Percentiles rank a stretch among this genome's conserved stretches.
These are phyloP conservation scores for Suillus ampliporus DNA, from an alignment of 768 basidiomycete species.

Conservation along the genomic window DNA sequence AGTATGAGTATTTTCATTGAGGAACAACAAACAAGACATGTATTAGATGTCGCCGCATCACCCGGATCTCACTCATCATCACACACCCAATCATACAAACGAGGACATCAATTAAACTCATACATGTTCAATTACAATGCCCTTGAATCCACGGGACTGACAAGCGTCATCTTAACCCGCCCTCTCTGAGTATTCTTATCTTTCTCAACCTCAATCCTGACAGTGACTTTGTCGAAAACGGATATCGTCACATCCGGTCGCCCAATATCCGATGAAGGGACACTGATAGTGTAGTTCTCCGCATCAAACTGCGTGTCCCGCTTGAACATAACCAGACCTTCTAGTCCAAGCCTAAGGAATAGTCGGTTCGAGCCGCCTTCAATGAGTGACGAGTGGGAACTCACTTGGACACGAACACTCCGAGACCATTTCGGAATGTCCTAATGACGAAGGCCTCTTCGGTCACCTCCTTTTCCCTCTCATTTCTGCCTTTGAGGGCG, in stretches of 20 bases:
- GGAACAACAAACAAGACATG: too few species aligned
- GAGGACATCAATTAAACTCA: background rate
- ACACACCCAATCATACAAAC: too few species aligned
- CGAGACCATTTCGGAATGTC: constrained; percentile 91
- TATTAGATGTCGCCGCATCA: too few species aligned
- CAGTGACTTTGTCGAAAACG: constrained; percentile 92
- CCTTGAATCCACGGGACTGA: constrained; percentile 65
- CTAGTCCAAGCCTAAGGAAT: constrained; percentile 80
- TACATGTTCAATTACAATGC: constrained; percentile 37
- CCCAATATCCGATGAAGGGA: constrained; percentile 50
- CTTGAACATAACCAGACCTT: constrained; percentile 95
- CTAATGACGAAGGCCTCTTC: constrained; percentile 95
- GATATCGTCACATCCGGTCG: constrained; percentile 62
- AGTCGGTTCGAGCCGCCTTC: background rate
- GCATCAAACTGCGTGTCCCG: constrained; percentile 88
- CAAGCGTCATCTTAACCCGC: constrained; percentile 83
- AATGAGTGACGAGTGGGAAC: constrained; percentile 33
- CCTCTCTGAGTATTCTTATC: constrained; percentile 92
- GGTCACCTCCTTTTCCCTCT: constrained; percentile 51
- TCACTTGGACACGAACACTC: constrained; percentile 95
- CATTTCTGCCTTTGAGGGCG: constrained; percentile 75
- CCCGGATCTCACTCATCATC: too few species aligned
- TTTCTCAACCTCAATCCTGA: constrained; percentile 93
- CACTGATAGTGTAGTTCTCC: constrained; percentile 83
- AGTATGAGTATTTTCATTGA: too few species aligned